phyloP scores from a whole-genome alignment of 371 early-diverging fungal species.

The Mortierella sp. region DNA sequence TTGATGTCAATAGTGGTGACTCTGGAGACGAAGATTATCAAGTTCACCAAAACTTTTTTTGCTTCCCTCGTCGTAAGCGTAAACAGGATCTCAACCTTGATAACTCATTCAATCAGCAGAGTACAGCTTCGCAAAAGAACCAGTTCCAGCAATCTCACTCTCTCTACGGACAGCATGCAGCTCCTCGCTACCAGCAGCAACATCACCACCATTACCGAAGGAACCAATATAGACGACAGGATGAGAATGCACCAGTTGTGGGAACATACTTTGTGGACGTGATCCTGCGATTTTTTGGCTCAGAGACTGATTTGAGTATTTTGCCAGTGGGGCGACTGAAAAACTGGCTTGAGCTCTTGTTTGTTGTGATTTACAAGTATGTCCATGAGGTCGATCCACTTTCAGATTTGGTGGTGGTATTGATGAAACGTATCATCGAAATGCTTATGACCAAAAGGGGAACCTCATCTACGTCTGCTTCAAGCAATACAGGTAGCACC shows the following conservation, averaged over 20 bases:
- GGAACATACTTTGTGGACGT: conserved; percentile 57
- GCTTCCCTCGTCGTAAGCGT: conserved; percentile 23
- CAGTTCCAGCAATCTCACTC: conserved; percentile 3
- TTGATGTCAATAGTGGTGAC: neutral
- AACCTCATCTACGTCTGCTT: conserved; percentile 3
- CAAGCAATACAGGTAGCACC: neutral
- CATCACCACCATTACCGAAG: conserved; percentile 41
- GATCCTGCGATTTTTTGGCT: conserved; percentile 54
- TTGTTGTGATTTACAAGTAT: conserved; percentile 72
- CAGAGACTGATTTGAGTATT: conserved; percentile 42
- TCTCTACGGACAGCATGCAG: neutral
- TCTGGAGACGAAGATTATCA: conserved; percentile 3
- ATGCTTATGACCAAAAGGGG: conserved; percentile 55
- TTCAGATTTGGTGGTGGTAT: conserved; percentile 44
- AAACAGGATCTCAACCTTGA: conserved; percentile 7
- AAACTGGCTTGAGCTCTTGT: conserved; percentile 68
- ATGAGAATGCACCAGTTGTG: conserved; percentile 40
- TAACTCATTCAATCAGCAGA: conserved; percentile 1
- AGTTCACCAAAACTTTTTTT: conserved; percentile 12
- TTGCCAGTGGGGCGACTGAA: conserved; percentile 55
- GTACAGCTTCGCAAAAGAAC: conserved; percentile 15
- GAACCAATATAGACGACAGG: conserved; percentile 24
- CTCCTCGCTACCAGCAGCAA: conserved; percentile 36
- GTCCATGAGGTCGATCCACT: conserved; percentile 44
- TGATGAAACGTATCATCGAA: conserved; percentile 54